Percentiles rank a stretch among this genome's conserved stretches.
Evolutionary conservation across 1,284 basidiomycete genomes (phyloP).

Genomic region (Coriolopsis trogii): DNA sequence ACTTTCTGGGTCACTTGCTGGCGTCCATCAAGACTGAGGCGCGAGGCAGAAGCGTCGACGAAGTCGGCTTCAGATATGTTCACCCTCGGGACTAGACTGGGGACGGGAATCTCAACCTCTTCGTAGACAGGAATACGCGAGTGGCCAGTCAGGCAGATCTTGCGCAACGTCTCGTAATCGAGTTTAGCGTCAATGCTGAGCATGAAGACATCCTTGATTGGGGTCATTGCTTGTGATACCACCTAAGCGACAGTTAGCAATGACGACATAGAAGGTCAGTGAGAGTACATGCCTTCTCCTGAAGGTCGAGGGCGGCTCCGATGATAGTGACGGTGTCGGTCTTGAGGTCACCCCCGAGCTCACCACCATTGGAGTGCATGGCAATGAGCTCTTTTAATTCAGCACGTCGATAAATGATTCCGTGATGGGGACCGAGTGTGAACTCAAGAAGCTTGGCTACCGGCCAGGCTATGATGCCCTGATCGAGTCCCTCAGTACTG

Average conservation of each 20-base stretch:
- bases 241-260: constrained; percentile 18
- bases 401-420: constrained; percentile 57
- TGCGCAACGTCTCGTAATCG: constrained; percentile 76
- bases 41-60: constrained; percentile 12
- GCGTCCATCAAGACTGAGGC: constrained; percentile 20
- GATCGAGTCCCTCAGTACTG: neutral
- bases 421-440: constrained; percentile 64
- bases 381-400: constrained; percentile 77
- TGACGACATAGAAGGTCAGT: constrained; percentile 35
- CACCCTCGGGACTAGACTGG: constrained; percentile 29
- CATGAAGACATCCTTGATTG: constrained; percentile 82
- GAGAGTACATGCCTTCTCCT: constrained; percentile 50
- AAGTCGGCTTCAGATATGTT: constrained; percentile 20
- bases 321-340: constrained; percentile 78
- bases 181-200: constrained; percentile 79
- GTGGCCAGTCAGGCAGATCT: constrained; percentile 79
- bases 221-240: constrained; percentile 71
- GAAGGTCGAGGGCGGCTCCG: constrained; percentile 73
- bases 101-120: constrained; percentile 63
- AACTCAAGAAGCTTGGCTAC: constrained; percentile 71
- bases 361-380: constrained; percentile 60
- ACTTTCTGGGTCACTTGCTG: constrained; percentile 45
- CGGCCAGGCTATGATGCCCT: constrained; percentile 85
- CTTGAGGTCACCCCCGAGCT: constrained; percentile 69
- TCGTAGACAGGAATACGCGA: constrained; percentile 79